Evolutionary conservation across 1,139 yeast genomes (phyloP).

Genomic region (Taphrina deformans): DNA sequence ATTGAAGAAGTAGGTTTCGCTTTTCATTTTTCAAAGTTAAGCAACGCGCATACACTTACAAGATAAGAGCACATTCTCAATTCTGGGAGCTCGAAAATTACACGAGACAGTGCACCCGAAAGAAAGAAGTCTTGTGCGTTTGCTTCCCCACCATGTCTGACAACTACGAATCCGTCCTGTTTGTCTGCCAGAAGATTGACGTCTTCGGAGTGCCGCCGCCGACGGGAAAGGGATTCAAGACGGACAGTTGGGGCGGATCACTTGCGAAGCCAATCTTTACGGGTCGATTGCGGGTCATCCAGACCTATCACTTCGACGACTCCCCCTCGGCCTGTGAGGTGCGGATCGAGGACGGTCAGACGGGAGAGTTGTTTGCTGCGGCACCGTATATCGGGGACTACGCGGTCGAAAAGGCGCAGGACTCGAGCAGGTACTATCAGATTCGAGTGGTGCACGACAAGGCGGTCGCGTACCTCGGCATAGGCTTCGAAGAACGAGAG

Average conservation of each 20-base stretch:
- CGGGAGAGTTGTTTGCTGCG: constrained; percentile 45
- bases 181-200: constrained; percentile 30
- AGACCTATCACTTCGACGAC: constrained; percentile 40
- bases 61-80: no score
- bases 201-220: constrained; percentile 47
- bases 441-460: constrained; percentile 45
- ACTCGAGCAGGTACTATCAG: constrained; percentile 46
- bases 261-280: constrained; percentile 47
- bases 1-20: no score
- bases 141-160: background rate
- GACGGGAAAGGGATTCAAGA: constrained; percentile 42
- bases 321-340: constrained; percentile 43
- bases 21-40: no score
- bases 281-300: constrained; percentile 46
- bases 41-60: no score
- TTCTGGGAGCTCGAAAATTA: no score
- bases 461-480: constrained; percentile 48
- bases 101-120: no score
- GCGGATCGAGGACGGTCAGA: constrained; percentile 43
- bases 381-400: constrained; percentile 44
- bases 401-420: constrained; percentile 42
- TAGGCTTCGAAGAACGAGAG: constrained; percentile 48
- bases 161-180: constrained; percentile 17
- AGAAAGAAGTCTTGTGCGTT: no score
- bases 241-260: constrained; percentile 45